Evolutionary conservation across 108 stramenopile species (phyloP).

Genomic region (Tribonema minus): DNA sequence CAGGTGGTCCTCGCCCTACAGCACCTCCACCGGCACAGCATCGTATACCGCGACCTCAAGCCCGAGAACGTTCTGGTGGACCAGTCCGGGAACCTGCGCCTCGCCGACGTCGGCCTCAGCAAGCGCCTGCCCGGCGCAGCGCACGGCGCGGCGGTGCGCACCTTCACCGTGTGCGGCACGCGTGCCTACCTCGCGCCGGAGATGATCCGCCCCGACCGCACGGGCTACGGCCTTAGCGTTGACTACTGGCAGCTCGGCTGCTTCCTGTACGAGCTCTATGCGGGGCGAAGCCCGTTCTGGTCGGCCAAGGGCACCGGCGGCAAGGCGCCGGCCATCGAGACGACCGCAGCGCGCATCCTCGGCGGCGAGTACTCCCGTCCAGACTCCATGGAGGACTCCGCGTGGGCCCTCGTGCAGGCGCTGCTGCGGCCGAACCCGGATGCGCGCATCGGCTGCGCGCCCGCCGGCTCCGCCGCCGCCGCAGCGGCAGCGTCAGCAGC

Average conservation of each 20-base stretch:
- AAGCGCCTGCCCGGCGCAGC: slow-evolving; percentile 21
- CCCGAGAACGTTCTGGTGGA: slow-evolving; percentile 56
- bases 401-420: neutral
- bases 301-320: slow-evolving; percentile 8
- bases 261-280: slow-evolving; percentile 36
- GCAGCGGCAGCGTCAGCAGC: neutral
- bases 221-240: slow-evolving; percentile 53
- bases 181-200: slow-evolving; percentile 67
- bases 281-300: slow-evolving; percentile 36
- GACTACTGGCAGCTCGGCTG: slow-evolving; percentile 60
- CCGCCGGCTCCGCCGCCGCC: neutral
- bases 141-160: too few relatives aligned
- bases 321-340: slow-evolving; percentile 3
- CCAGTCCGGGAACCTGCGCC: slow-evolving; percentile 35
- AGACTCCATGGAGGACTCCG: slow-evolving; percentile 2
- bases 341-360: slow-evolving; percentile 26
- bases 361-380: slow-evolving; percentile 14
- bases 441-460: slow-evolving; percentile 14
- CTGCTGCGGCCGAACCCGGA: neutral
- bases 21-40: slow-evolving; percentile 51
- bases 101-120: slow-evolving; percentile 50
- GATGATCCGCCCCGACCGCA: slow-evolving; percentile 41
- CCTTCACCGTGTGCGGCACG: slow-evolving; percentile 61
- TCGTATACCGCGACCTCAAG: too few relatives aligned
- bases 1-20: slow-evolving; percentile 56